Percentiles rank a stretch among this genome's conserved stretches.
phyloP scores from a whole-genome alignment of 2,329 filamentous ascomycete genomes.

The Nannizzia gypsea region DNA sequence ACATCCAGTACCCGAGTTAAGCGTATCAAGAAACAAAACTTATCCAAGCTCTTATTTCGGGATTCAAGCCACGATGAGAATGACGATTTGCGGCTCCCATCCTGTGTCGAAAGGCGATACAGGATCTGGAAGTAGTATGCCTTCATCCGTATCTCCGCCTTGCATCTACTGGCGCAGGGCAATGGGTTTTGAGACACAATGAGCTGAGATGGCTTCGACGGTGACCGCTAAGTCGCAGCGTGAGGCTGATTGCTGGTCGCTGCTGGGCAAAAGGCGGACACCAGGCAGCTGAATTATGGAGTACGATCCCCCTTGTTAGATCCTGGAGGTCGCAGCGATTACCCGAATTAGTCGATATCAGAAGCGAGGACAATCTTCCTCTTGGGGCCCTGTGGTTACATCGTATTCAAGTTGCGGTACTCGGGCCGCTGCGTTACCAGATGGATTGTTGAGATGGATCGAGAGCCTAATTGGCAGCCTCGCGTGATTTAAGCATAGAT shows the following conservation, averaged over 20 bases:
- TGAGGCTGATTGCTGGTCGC: background rate
- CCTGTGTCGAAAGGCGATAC: too few species aligned
- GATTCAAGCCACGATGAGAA: too few species aligned
- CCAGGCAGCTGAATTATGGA: background rate
- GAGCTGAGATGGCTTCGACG: background rate
- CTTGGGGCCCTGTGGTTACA: background rate
- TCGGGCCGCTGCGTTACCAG: background rate
- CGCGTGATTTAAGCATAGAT: background rate
- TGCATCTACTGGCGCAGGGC: too few species aligned
- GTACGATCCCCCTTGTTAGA: background rate
- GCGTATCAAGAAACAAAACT: too few species aligned
- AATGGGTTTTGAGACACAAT: background rate
- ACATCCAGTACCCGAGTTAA: too few species aligned
- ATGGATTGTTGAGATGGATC: background rate
- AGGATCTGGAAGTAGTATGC: too few species aligned
- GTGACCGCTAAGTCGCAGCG: background rate
- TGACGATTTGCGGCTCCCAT: too few species aligned
- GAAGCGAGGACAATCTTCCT: background rate
- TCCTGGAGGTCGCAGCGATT: background rate
- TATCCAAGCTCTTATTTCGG: too few species aligned
- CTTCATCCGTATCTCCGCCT: too few species aligned
- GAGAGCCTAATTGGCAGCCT: background rate
- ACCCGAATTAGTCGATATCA: background rate
- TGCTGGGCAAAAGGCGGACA: background rate
- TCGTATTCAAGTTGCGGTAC: background rate